Conservation (phyloP, 768 basidiomycete species). For the Lentinula boryana region DNA sequence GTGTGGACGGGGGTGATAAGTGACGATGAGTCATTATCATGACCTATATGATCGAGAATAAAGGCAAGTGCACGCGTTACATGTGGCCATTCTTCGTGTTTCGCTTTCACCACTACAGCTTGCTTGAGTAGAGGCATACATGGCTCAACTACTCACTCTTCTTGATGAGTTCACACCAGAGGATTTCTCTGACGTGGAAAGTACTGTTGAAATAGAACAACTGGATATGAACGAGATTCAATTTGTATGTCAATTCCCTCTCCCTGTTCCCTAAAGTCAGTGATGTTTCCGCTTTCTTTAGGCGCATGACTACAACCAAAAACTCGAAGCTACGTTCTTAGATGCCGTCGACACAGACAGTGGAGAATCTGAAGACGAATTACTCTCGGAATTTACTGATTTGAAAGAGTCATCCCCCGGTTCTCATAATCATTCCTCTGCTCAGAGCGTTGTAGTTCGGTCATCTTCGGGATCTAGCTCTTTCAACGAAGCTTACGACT, state of each 20-base stretch:
- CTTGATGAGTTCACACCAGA: neutral
- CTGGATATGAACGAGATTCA: neutral
- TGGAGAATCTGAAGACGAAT: neutral
- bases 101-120: neutral
- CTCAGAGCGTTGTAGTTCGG: too few relatives aligned
- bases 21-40: too few relatives aligned
- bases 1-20: too few relatives aligned
- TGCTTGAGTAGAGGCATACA: neutral
- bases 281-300: neutral
- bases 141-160: neutral
- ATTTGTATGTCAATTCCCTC: neutral
- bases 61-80: neutral
- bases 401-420: neutral
- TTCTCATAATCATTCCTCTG: too few relatives aligned
- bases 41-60: neutral
- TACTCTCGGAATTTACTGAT: neutral
- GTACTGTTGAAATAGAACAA: neutral
- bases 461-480: neutral
- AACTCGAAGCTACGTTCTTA: neutral
- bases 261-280: neutral
- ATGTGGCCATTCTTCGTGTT: neutral
- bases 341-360: neutral
- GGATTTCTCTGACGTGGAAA: neutral
- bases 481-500: neutral
- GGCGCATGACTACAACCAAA: neutral